Conservation (phyloP, 352 stramenopile species). For the Poterioochromonas sp. region DNA sequence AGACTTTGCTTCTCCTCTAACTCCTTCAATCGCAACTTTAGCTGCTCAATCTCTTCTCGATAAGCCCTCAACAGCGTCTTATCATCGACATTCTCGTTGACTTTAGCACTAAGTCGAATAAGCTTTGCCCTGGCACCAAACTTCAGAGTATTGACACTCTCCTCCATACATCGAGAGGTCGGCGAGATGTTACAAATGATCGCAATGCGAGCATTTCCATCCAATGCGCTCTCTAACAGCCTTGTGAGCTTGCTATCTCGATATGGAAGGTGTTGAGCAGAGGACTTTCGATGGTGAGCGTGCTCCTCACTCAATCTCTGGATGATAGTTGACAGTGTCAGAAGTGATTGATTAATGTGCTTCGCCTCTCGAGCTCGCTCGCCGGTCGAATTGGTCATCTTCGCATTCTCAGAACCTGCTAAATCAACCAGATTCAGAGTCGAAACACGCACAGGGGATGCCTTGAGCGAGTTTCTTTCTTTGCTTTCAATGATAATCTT, state of each 20-base stretch:
- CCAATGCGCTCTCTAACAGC: conserved; percentile 59
- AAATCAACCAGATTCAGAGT: conserved; percentile 80
- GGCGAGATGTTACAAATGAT: conserved; percentile 83
- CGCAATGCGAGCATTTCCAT: conserved; percentile 64
- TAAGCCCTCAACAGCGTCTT: conserved; percentile 73
- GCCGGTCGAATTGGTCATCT: conserved; percentile 62
- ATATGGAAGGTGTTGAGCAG: conserved; percentile 46
- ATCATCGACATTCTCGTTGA: conserved; percentile 73
- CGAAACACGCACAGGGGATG: conserved; percentile 54
- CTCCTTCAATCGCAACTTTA: conserved; percentile 43
- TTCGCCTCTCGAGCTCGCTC: conserved; percentile 66
- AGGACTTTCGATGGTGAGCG: neutral
- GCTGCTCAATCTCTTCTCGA: conserved; percentile 64
- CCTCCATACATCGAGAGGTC: conserved; percentile 67
- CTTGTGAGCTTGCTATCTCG: conserved; percentile 34
- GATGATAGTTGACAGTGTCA: conserved; percentile 36
- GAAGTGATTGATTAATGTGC: conserved; percentile 73
- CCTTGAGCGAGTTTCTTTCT: conserved; percentile 40
- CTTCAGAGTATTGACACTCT: conserved; percentile 90
- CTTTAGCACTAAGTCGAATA: conserved; percentile 72
- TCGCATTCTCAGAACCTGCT: conserved; percentile 70
- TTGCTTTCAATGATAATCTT: conserved; percentile 79
- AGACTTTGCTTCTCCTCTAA: neutral
- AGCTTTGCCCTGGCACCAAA: conserved; percentile 82
- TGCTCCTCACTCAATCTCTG: conserved; percentile 1